Base-by-base conservation (phyloP, 139 green algal genomes). In the Asterochloris erici region DNA sequence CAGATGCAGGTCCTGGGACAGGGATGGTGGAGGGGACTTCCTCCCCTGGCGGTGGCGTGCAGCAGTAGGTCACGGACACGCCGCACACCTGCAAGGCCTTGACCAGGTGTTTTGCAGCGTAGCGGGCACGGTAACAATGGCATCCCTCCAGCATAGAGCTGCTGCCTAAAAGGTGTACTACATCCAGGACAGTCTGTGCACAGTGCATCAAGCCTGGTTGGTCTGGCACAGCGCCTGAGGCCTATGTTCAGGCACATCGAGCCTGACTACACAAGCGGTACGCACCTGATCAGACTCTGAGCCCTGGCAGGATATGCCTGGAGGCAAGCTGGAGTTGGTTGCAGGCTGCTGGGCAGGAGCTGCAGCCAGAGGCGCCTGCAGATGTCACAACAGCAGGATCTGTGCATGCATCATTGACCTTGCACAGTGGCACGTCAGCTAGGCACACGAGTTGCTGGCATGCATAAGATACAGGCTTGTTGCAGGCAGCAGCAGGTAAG, bases 21-120 rank as follows among this genome's bases (percentile, higher is more conserved):
- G 21, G 47, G 27, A 19, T 81, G 77, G 24, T 63, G 26, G 26
- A 24, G 14, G 28, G 26, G 27, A 71, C 26, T 63, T 74, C 61
- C 61, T 28, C n/a, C 26, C 54, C 54, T 38, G 24, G 26, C 63
- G 63, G 26, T 73, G 26, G 61, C 27, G 14, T 27, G 85, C 91
- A 94, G 88, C 90, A 94, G 78, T 93, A 94, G 14, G 86, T 78
- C 12, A 87, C 82, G 62, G 81, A 79, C 62, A 93, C 66, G 0
- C 83, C 84, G 78, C 80, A 87, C 10, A 85, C 79, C 84, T 86
- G 81, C 64, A 79, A 84, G 74, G 54, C 63, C 84, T 68, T 47
- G 74, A 11, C 23, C 23, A 47, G 26, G n/a, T 29, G 19, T 38
- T 2, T 76, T 54, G n/a, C 70, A 76, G 9, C n/a, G 16, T 9